A percentile compares a stretch with the other conserved stretches of the same genome.
Conservation (phyloP, 2,329 filamentous ascomycete species). For the Aspergillus tubingensis region DNA sequence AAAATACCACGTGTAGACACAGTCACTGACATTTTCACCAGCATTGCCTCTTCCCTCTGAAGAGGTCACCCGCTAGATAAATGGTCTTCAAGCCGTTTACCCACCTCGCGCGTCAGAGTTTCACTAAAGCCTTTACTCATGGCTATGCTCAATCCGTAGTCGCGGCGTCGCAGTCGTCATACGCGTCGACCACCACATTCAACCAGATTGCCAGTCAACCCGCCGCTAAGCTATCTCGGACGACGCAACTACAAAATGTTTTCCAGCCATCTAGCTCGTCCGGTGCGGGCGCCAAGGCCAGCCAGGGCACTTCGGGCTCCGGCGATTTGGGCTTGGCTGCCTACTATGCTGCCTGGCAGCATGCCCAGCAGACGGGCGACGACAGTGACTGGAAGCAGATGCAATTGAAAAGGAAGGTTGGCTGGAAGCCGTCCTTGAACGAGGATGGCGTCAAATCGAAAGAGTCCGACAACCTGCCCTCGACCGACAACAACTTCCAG, state of each 20-base stretch:
- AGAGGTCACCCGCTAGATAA: slow-evolving; percentile 74
- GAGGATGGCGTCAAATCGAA: slow-evolving; percentile 40
- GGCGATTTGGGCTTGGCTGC: slow-evolving; percentile 74
- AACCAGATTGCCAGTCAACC: slow-evolving; percentile 56
- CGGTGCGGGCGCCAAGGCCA: slow-evolving; percentile 55
- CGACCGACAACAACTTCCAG: slow-evolving; percentile 58
- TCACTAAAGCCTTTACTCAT: slow-evolving; percentile 95
- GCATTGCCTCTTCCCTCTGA: slow-evolving; percentile 63
- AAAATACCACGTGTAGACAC: too few relatives aligned
- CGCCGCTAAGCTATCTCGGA: slow-evolving; percentile 52
- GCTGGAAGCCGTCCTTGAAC: slow-evolving; percentile 69
- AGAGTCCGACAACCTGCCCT: slow-evolving; percentile 25
- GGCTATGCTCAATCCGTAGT: slow-evolving; percentile 98
- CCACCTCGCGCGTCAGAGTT: slow-evolving; percentile 93
- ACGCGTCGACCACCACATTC: slow-evolving; percentile 66
- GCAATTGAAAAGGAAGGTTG: slow-evolving; percentile 83
- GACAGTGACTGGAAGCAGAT: slow-evolving; percentile 90
- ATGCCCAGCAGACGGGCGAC: slow-evolving; percentile 66
- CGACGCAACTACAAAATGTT: slow-evolving; percentile 67
- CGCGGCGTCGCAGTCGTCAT: slow-evolving; percentile 84
- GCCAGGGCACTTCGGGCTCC: slow-evolving; percentile 58
- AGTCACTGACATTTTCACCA: slow-evolving; percentile 16
- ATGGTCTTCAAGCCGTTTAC: slow-evolving; percentile 75
- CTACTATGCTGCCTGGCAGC: slow-evolving; percentile 89
- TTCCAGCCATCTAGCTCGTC: slow-evolving; percentile 64